Evolutionary conservation across 495 filamentous ascomycete species (phyloP), one percentile per base, ranked within the genome.

Genomic region (Symbiotaphrina buchneri): DNA sequence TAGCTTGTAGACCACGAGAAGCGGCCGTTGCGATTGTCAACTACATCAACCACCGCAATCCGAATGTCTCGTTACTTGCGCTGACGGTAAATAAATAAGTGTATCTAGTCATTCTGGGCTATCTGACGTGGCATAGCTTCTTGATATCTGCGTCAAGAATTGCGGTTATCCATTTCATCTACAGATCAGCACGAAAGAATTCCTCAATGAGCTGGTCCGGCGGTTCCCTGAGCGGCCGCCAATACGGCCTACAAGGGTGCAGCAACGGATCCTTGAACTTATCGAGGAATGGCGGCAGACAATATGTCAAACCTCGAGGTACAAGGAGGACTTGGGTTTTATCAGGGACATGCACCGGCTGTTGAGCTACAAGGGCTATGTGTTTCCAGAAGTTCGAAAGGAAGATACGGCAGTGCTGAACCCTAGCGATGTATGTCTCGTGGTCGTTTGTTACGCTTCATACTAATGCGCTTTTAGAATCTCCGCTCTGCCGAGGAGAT

Each of bases 61-160:
- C 79, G 30, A 97, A 94, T 56, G 78, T 97, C 36, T 71, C 83
- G 30, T 56, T 95, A 42, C 63, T 95, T 25, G 90, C 87, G 33
- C 63, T 97, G 47, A 56, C 60, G 48, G 67, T 71, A 58, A 21
- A 45, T 27, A 11, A 10, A 25, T 17, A 8, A 15, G 6, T n/a
- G 7, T 16, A 14, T 26, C 21, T 17, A 21, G 21, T 33, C 24
- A 21, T 22, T 27, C 25, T 33, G 35, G 30, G 27, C 20, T 34
- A 15, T 35, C 47, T 54, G 28, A 51, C 38, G n/a, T 30, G n/a
- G 21, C 30, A 31, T 47, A 74, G 65, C 71, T 97, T 32, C 74
- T 97, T 45, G 87, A 97, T 47, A 95, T 95, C 29, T 95, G 84
- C 51, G 87, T 94, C 49, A 97, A 97, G 56, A 97, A 97, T 52